Evolutionary conservation across 257 asterid species (phyloP).

Genomic region (Nicotiana paniculata): DNA sequence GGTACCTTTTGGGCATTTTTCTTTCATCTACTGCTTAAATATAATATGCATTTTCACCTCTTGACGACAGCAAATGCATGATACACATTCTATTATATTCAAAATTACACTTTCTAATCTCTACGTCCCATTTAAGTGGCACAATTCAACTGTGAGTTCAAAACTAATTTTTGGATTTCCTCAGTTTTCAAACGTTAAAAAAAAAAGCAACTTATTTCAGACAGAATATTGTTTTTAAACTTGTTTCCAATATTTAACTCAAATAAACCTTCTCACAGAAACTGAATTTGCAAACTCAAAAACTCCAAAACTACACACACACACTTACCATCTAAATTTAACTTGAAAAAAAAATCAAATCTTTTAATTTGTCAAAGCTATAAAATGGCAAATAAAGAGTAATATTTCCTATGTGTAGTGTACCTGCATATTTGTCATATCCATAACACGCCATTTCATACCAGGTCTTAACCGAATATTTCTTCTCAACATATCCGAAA

Average conservation of each 20-base stretch:
- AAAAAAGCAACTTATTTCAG: too few species aligned
- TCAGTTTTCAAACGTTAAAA: not conserved
- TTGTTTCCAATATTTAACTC: not conserved
- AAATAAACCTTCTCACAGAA: slow-evolving; percentile 2
- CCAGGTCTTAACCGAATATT: slow-evolving; percentile 66
- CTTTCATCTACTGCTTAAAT: not conserved
- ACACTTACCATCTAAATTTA: not conserved
- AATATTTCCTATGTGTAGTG: too few species aligned
- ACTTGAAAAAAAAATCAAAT: not conserved
- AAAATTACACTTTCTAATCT: not conserved
- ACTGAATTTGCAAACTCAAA: not conserved
- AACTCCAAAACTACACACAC: not conserved
- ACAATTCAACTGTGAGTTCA: not conserved
- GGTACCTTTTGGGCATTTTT: not conserved
- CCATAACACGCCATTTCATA: slow-evolving; percentile 98
- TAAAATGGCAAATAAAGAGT: not conserved
- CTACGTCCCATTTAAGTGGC: not conserved
- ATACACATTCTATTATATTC: not conserved
- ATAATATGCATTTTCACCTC: not conserved
- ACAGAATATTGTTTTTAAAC: too few species aligned
- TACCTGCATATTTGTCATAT: slow-evolving; percentile 90
- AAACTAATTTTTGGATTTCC: not conserved
- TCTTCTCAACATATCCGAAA: slow-evolving; percentile 69
- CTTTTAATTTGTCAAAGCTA: not conserved
- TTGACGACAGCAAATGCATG: not conserved